phyloP scores from a whole-genome alignment of 2,329 filamentous ascomycete genomes.

The Catunica adiposa region DNA sequence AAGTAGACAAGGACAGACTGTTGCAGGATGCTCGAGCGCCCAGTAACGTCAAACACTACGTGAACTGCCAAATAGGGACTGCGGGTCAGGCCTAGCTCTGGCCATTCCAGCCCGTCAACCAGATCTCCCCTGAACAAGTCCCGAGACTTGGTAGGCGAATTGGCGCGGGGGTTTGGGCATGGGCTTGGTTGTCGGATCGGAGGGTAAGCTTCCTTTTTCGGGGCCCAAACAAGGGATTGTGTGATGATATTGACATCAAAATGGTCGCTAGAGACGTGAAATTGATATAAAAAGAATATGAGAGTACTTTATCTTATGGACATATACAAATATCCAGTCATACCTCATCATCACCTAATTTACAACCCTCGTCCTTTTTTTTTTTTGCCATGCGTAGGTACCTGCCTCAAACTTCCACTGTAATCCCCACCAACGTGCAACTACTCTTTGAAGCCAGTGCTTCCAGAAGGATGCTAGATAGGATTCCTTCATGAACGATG shows the following conservation, averaged over 20 bases:
- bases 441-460: not conserved
- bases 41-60: slow-evolving; percentile 2
- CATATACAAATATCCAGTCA: too few relatives aligned
- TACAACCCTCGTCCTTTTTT: too few relatives aligned
- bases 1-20: slow-evolving; percentile 5
- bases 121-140: not conserved
- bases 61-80: slow-evolving; percentile 5
- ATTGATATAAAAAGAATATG: too few relatives aligned
- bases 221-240: too few relatives aligned
- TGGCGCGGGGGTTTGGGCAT: not conserved
- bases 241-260: too few relatives aligned
- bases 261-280: too few relatives aligned
- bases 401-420: not conserved
- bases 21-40: slow-evolving; percentile 5
- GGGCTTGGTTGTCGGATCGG: not conserved
- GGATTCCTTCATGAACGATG: not conserved
- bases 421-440: not conserved
- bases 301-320: too few relatives aligned
- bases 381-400: too few relatives aligned
- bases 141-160: not conserved
- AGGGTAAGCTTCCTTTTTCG: not conserved
- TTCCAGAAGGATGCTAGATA: not conserved
- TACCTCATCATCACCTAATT: too few relatives aligned
- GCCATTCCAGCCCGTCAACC: not conserved
- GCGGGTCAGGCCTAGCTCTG: not conserved